phyloP scores from a whole-genome alignment of 306 rosid genomes.

The Biancaea sappan region DNA sequence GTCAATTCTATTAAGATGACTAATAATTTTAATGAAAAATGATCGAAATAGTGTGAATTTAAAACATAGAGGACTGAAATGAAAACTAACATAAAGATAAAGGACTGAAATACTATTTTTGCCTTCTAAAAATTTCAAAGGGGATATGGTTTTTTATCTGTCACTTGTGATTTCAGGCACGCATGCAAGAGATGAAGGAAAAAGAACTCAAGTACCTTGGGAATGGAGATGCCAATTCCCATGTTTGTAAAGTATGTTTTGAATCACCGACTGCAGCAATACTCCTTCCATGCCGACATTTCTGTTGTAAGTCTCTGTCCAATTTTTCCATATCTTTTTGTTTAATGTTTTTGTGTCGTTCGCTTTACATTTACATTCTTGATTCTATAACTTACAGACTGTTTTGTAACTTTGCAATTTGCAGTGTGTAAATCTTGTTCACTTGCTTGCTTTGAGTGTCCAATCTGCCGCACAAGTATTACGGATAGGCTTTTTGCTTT shows the following conservation, averaged over 20 bases:
- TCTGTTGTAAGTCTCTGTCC: slow-evolving; percentile 72
- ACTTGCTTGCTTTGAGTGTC: slow-evolving; percentile 97
- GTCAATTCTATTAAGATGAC: too few relatives aligned
- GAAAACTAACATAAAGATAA: too few relatives aligned
- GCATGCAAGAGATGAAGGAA: slow-evolving; percentile 97
- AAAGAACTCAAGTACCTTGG: slow-evolving; percentile 78
- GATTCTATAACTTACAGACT: slow-evolving; percentile 25
- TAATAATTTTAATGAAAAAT: too few relatives aligned
- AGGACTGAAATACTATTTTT: too few relatives aligned
- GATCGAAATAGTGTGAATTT: too few relatives aligned
- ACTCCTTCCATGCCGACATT: slow-evolving; percentile 97
- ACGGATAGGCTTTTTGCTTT: slow-evolving; percentile 97
- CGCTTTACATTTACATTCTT: slow-evolving; percentile 15
- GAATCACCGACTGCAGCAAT: slow-evolving; percentile 96
- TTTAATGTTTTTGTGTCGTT: not conserved
- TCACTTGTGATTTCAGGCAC: slow-evolving; percentile 62
- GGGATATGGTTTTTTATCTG: slow-evolving; percentile 8
- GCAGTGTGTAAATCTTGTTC: slow-evolving; percentile 95
- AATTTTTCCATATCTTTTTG: not conserved
- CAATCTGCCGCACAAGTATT: slow-evolving; percentile 93
- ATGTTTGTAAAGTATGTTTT: slow-evolving; percentile 93
- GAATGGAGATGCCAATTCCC: slow-evolving; percentile 89
- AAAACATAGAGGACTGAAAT: too few relatives aligned
- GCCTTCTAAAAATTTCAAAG: not conserved
- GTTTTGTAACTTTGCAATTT: slow-evolving; percentile 41